A percentile compares a stretch with the other conserved stretches of the same genome.
Evolutionary conservation across 371 early-diverging fungal species (phyloP).

Genomic region (Circinella umbellata): DNA sequence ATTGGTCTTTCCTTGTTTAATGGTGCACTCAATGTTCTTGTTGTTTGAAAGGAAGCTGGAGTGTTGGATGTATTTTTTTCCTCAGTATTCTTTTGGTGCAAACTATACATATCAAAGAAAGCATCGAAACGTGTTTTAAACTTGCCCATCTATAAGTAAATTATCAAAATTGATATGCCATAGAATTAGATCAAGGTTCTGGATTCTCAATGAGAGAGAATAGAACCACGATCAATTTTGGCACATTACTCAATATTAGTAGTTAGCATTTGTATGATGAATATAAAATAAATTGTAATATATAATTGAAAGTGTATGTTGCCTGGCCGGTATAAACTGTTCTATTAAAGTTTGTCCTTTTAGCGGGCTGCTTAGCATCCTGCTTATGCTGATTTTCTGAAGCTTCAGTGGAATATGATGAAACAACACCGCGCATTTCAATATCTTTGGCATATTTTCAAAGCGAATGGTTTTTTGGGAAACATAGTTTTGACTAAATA

Average conservation of each 20-base stretch:
- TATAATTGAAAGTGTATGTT: neutral
- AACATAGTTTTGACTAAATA: constrained; percentile 8
- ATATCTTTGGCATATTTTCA: constrained; percentile 12
- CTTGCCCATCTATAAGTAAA: neutral
- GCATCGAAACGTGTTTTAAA: constrained; percentile 1
- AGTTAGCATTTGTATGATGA: too few relatives aligned
- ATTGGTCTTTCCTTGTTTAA: too few relatives aligned
- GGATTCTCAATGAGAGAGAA: neutral
- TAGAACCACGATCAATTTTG: neutral
- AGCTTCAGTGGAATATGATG: neutral
- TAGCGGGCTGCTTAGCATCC: constrained; percentile 11
- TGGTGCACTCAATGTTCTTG: too few relatives aligned
- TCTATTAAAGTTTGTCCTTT: constrained; percentile 3
- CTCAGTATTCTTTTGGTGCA: neutral
- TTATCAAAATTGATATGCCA: too few relatives aligned
- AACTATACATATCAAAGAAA: neutral
- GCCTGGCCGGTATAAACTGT: neutral
- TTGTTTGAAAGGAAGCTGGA: too few relatives aligned
- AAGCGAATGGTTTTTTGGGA: constrained; percentile 13
- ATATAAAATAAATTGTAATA: neutral
- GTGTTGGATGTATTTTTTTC: too few relatives aligned
- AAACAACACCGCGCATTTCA: neutral
- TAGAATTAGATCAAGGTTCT: too few relatives aligned
- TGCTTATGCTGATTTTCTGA: constrained; percentile 11
- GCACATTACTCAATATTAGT: too few relatives aligned